Base-by-base conservation (phyloP, 306 rosid genomes). In the Ammopiptanthus mongolicus region DNA sequence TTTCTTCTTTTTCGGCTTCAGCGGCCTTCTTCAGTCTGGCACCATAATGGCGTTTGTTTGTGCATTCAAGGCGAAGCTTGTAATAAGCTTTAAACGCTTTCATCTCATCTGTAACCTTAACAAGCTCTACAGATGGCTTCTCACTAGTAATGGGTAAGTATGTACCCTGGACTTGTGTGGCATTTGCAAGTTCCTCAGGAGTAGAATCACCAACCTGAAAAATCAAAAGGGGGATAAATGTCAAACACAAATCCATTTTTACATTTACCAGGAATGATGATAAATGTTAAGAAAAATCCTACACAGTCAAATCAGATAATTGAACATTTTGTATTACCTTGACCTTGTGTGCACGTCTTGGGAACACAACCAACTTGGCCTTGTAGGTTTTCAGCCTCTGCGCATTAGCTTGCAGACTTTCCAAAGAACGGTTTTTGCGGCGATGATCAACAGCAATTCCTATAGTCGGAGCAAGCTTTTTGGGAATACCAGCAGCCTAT, bases 361-460 rank as follows among this genome's bases (percentile, higher is more conserved):
- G 93, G 86, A 90, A 90, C 61, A 88, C 90, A 1, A 86, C 91
- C 81, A 86, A 68, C 65, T 90, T 90, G 23, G 92, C 93, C 91
- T 86, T 86, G 82, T 77, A 90, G 25, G 91, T 88, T 57, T 90
- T 90, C 80, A 88, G 78, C 82, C 96, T 84, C 77, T 85, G 93
- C 14, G 85, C 88, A 50, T 86, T 88, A 33, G 79, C 46, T 77
- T 90, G 93, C 50, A 84, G 80, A 47, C 96, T 34, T 14, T 90
- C 91, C 59, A 88, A 79, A 34, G 93, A 90, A 2, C 80, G 81
- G 44, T 85, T 88, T 76, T 33, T 84, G 4, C 93, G 81, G 46
- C 90, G 90, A 66, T 91, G 97, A 71, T 91, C 97, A 55, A 87
- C 85, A 12, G 90, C 53, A 11, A 91, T 87, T 8, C 97, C 93